Conservation (phyloP, 208 protist species). For the Leptomonas pyrrhocoris region DNA sequence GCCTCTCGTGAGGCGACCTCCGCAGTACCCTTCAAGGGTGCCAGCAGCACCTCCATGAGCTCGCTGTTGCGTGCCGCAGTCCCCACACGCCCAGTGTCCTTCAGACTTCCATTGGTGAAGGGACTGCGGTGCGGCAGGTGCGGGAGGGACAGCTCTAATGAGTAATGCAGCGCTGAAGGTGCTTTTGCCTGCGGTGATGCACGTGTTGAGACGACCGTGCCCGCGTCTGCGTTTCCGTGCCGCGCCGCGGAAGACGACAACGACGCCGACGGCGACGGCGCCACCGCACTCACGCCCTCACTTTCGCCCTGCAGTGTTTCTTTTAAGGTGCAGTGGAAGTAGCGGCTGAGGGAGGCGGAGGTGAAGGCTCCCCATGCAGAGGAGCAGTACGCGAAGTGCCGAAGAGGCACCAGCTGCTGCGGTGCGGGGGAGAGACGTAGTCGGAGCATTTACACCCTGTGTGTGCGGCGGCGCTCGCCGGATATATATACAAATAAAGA, state of each 20-base stretch:
- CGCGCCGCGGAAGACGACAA: not conserved
- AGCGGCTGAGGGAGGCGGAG: slow-evolving; percentile 11
- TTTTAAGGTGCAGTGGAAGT: slow-evolving; percentile 10
- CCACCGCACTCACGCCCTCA: not conserved
- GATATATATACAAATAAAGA: no score
- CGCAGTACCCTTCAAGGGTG: not conserved
- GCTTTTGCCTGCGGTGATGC: not conserved
- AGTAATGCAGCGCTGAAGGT: slow-evolving; percentile 4
- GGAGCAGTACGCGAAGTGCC: not conserved
- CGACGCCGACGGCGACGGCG: not conserved
- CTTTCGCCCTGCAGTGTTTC: not conserved
- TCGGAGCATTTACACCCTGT: not conserved
- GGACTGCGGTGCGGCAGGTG: slow-evolving; percentile 22
- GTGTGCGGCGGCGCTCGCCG: no score
- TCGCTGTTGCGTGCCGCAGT: not conserved
- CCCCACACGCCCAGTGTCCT: not conserved
- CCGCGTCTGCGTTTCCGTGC: no score
- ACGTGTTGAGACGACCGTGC: not conserved
- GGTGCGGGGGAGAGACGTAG: not conserved
- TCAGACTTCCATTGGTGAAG: not conserved
- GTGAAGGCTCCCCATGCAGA: slow-evolving; percentile 7
- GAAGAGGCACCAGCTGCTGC: not conserved
- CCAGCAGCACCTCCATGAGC: not conserved
- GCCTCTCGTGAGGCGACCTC: not conserved
- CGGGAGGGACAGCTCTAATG: slow-evolving; percentile 24